These are phyloP conservation scores for Lepidium africanum DNA, from an alignment of 345 rosid genomes.

Conservation along the genomic window DNA sequence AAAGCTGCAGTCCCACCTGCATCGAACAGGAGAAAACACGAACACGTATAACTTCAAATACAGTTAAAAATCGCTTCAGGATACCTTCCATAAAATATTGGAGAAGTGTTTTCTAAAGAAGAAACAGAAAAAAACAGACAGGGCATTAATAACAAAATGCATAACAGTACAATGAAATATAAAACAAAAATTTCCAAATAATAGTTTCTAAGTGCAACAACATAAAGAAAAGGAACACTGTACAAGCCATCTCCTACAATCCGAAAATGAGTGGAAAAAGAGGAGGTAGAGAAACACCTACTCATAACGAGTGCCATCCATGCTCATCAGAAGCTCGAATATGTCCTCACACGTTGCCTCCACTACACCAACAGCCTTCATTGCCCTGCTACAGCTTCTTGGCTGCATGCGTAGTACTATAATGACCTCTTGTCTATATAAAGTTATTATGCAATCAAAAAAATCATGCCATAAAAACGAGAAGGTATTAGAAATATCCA, in stretches of 20 bases:
- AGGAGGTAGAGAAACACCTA: slow-evolving; percentile 47
- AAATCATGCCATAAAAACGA: slow-evolving; percentile 9
- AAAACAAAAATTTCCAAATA: not conserved
- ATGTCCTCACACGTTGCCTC: slow-evolving; percentile 98
- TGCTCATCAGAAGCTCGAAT: slow-evolving; percentile 97
- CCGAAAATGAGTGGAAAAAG: not conserved
- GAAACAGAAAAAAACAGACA: slow-evolving; percentile 1
- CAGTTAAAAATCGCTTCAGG: slow-evolving; percentile 7
- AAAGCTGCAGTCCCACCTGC: slow-evolving; percentile 99
- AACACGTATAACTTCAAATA: not conserved
- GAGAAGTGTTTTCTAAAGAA: not conserved
- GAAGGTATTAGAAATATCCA: slow-evolving; percentile 22
- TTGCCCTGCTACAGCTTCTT: slow-evolving; percentile 99
- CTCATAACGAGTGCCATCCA: slow-evolving; percentile 99
- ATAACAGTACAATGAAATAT: not conserved
- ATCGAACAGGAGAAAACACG: slow-evolving; percentile 12
- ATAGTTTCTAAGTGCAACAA: not conserved
- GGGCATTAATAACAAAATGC: not conserved
- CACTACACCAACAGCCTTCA: slow-evolving; percentile 99
- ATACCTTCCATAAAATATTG: not conserved
- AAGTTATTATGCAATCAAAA: slow-evolving; percentile 2
- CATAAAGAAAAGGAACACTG: slow-evolving; percentile 1
- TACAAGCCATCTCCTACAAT: not conserved
- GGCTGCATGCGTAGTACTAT: slow-evolving; percentile 54
- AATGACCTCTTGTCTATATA: slow-evolving; percentile 19